phyloP scores from a whole-genome alignment of 2,329 filamentous ascomycete genomes.

The Aspergillus nomiae region DNA sequence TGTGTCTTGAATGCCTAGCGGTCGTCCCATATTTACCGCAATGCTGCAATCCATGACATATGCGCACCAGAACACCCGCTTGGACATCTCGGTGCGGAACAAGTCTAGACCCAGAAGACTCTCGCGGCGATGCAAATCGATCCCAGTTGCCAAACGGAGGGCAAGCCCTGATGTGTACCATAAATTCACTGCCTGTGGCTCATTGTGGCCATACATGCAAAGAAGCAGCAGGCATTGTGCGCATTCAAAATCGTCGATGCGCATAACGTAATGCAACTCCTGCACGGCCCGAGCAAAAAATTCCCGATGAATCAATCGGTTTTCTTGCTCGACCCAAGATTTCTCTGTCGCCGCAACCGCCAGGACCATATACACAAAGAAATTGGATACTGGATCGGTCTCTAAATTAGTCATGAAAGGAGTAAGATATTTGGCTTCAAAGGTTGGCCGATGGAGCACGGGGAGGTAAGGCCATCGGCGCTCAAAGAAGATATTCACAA shows the following conservation, averaged over 20 bases:
- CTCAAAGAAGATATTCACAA: slow-evolving; percentile 26
- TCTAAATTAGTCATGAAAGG: too few species aligned
- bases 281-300: slow-evolving; percentile 16
- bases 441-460: slow-evolving; percentile 21
- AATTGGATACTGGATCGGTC: slow-evolving; percentile 9
- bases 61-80: slow-evolving; percentile 28
- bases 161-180: slow-evolving; percentile 27
- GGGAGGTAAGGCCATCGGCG: slow-evolving; percentile 29
- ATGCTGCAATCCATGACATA: slow-evolving; percentile 30
- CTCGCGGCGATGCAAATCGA: slow-evolving; percentile 25
- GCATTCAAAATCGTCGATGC: slow-evolving; percentile 24
- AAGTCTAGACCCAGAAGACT: slow-evolving; percentile 12
- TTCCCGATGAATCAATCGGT: background rate
- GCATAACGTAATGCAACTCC: slow-evolving; percentile 18
- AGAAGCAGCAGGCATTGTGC: slow-evolving; percentile 28
- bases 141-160: slow-evolving; percentile 23
- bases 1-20: slow-evolving; percentile 24
- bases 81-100: slow-evolving; percentile 23
- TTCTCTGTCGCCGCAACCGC: slow-evolving; percentile 26
- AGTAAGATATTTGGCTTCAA: too few species aligned
- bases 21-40: slow-evolving; percentile 28
- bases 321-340: background rate
- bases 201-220: slow-evolving; percentile 29
- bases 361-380: slow-evolving; percentile 26
- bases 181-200: slow-evolving; percentile 28